Evolutionary conservation across 306 rosid species (phyloP), one percentile per base, ranked within the genome.

Genomic region (Mucuna pruriens): DNA sequence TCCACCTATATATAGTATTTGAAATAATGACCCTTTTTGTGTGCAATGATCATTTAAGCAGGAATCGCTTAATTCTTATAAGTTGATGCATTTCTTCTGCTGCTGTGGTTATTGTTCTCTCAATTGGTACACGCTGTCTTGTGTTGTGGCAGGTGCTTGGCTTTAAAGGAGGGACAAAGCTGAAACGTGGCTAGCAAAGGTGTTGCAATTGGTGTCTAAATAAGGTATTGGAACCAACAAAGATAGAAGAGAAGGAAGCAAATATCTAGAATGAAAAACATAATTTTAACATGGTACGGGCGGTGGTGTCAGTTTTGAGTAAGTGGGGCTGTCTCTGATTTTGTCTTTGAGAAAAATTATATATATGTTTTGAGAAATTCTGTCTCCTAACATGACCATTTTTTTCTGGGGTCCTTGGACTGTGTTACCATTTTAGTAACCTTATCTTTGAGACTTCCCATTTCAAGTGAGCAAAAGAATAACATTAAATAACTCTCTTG

Each of bases 261-360:
- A 65, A 75, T 75, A 76, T 79, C 85, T 34, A 68, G 86, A 88
- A 63, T 69, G 55, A 85, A 67, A 82, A 83, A 71, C 45, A 83
- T 82, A 80, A 16, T 86, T 65, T 66, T 33, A 89, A 71, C 58
- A 48, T 17, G 68, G 66, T 33, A 72, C 31, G 87, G 91, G 88
- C 82, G 90, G 94, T 89, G 86, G 93, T 91, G 97, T 90, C 97
- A 86, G 97, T 81, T 77, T 80, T 38, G 84, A 86, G 89, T 87
- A 87, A 94, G 91, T 90, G 96, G 93, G 92, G 57, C 70, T 81
- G 86, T 87, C 84, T 86, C 84, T 63, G 84, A 57, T 65, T 49
- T 67, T 71, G 7, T 83, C 85, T 85, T 81, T 79, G 85, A 87
- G 87, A 86, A 57, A 76, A 58, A 51, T 64, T 85, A 55, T 84